A percentile compares a stretch with the other conserved stretches of the same genome.
Conservation (phyloP, 345 rosid genomes). For the Salix arbutifolia region DNA sequence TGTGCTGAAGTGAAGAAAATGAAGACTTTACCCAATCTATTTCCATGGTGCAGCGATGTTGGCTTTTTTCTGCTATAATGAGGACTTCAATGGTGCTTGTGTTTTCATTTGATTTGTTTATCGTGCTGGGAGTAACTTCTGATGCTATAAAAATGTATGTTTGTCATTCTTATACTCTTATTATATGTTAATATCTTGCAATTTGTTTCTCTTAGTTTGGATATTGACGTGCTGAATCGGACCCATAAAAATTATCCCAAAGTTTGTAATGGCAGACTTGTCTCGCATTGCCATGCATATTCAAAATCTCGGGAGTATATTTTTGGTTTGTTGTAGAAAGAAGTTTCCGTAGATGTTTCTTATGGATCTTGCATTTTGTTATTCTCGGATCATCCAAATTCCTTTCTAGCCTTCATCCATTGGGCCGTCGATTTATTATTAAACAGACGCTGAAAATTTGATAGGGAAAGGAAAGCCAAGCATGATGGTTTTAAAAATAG, state of each 20-base stretch:
- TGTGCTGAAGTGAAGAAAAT: slow-evolving; percentile 27
- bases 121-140: slow-evolving; percentile 10
- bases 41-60: slow-evolving; percentile 6
- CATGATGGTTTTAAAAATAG: too few species aligned
- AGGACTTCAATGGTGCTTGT: slow-evolving; percentile 17
- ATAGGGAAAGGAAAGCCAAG: too few species aligned
- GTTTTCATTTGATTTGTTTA: slow-evolving; percentile 23
- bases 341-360: neutral
- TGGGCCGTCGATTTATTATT: too few species aligned
- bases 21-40: slow-evolving; percentile 2
- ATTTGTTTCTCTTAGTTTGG: neutral
- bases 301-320: neutral
- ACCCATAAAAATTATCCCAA: neutral
- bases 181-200: neutral
- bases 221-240: neutral
- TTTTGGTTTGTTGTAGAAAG: neutral
- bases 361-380: neutral
- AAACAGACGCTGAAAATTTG: too few species aligned
- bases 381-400: neutral
- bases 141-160: slow-evolving; percentile 2
- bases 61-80: slow-evolving; percentile 16
- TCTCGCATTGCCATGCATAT: neutral
- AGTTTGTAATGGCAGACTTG: neutral
- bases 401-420: neutral
- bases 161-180: slow-evolving; percentile 1